phyloP scores from a whole-genome alignment of 2,329 filamentous ascomycete species.

The Phoma sp. region DNA sequence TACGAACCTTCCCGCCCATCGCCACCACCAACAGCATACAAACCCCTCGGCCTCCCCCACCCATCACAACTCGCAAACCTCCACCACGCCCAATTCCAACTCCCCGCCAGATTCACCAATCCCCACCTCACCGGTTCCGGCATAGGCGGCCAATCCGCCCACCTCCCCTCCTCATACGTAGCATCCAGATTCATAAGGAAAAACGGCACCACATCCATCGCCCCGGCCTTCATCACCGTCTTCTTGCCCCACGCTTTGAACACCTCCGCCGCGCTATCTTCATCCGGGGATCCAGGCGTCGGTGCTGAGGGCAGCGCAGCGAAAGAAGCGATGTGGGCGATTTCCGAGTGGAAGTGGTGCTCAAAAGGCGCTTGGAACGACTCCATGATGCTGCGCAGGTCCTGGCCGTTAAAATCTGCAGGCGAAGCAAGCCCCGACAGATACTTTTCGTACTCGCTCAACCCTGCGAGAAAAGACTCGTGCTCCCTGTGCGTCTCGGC shows the following conservation, averaged over 20 bases:
- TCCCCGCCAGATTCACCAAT: constrained; percentile 63
- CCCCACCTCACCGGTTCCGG: constrained; percentile 65
- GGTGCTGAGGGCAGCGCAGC: constrained; percentile 60
- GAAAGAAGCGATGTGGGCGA: constrained; percentile 39
- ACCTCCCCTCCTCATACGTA: constrained; percentile 64
- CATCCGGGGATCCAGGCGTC: constrained; percentile 50
- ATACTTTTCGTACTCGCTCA: constrained; percentile 34
- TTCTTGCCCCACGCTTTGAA: constrained; percentile 69
- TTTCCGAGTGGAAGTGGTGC: constrained; percentile 45
- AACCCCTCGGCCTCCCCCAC: constrained; percentile 58
- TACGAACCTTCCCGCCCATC: neutral
- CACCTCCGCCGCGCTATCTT: constrained; percentile 54
- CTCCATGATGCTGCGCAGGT: constrained; percentile 36
- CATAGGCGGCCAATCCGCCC: constrained; percentile 70
- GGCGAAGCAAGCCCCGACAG: constrained; percentile 27
- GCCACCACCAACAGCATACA: constrained; percentile 15
- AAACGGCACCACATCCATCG: constrained; percentile 67
- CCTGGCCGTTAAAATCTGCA: constrained; percentile 28
- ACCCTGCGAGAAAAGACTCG: constrained; percentile 37
- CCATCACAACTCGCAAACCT: constrained; percentile 68
- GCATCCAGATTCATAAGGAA: constrained; percentile 68
- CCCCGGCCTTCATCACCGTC: constrained; percentile 66
- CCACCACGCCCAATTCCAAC: constrained; percentile 65
- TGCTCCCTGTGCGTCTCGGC: constrained; percentile 43
- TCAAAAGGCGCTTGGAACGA: constrained; percentile 35